Evolutionary conservation across 495 filamentous ascomycete species (phyloP), one percentile per base, ranked within the genome.

Genomic region (Letharia columbiana): DNA sequence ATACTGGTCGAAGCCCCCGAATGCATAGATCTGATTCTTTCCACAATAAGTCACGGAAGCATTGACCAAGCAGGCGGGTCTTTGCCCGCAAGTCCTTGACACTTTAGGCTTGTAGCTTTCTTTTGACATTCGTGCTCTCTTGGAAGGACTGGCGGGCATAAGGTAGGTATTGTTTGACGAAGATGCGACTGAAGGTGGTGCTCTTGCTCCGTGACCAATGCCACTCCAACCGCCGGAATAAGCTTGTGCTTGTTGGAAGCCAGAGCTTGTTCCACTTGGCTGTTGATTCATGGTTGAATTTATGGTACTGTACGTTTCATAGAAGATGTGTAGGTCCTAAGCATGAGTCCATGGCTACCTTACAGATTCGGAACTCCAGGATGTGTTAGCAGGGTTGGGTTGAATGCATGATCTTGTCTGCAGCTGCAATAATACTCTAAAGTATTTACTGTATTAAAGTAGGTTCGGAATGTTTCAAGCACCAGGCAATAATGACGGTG

Each of bases 1-100:
- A 73, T 94, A 98, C 74, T 96, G 92, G 73, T 98, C 94, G 70
- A 98, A 98, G n/a, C 94, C 94, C 17, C 94, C 94, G 78, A 98
- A 98, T 37, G 92, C 94, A 77, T 96, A 97, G 70, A 98, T 97
- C 73, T 90, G 86, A 77, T 96, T 92, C 75, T 96, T 90, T 57
- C 91, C 91, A 72, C 92, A 96, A 76, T 96, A 96, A 23, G 94
- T 98, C 62, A 98, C 92, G 18, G 95, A 97, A 63, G 94, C 94
- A 80, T 97, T 98, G 63, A 98, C 93, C 50, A 98, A 83, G 72
- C 94, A 97, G 60, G 95, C 91, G 12, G 96, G 92, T 62, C 91
- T 81, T 75, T 94, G 90, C 50, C 94, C 94, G 61, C 91, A 81
- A 9, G 89, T 89, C 70, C 87, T 87, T 35, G 86, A 90, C 23